A percentile compares a stretch with the other conserved stretches of the same genome.
Conservation (phyloP, 768 basidiomycete genomes). For the Tephrocybe sp. region DNA sequence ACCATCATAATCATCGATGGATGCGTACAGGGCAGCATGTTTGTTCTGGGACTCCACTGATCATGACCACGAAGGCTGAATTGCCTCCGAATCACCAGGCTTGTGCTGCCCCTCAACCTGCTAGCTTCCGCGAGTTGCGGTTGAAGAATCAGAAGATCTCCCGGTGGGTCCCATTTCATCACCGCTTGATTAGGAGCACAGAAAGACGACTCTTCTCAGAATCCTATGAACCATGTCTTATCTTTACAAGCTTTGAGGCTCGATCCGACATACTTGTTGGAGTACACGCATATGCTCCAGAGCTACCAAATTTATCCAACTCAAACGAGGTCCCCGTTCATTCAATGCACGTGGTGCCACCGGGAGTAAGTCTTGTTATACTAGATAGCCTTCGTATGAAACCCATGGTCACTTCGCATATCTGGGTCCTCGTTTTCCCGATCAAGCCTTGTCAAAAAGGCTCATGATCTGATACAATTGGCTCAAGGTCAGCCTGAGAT, state of each 20-base stretch:
- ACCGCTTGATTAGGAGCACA: conserved; percentile 12
- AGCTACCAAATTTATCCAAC: neutral
- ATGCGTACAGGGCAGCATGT: too few relatives aligned
- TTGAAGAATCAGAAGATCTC: conserved; percentile 4
- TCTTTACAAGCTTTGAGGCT: conserved; percentile 6
- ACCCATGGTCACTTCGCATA: neutral
- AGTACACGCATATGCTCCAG: neutral
- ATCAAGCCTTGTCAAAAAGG: neutral
- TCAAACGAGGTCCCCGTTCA: neutral
- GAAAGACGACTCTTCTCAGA: neutral
- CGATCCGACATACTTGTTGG: conserved; percentile 1
- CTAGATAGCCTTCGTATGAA: neutral
- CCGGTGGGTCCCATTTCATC: conserved; percentile 3
- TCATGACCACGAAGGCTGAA: neutral
- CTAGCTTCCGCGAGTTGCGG: conserved; percentile 2
- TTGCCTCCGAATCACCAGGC: neutral
- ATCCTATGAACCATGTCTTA: neutral
- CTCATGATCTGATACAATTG: neutral
- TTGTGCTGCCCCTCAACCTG: neutral
- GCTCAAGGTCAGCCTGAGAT: neutral
- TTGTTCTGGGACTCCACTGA: too few relatives aligned
- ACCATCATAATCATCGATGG: too few relatives aligned
- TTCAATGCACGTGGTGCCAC: neutral
- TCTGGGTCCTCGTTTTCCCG: conserved; percentile 1
- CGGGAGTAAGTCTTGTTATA: neutral